Conservation (phyloP, 208 protist species). For the Leishmania martiniquensis region DNA sequence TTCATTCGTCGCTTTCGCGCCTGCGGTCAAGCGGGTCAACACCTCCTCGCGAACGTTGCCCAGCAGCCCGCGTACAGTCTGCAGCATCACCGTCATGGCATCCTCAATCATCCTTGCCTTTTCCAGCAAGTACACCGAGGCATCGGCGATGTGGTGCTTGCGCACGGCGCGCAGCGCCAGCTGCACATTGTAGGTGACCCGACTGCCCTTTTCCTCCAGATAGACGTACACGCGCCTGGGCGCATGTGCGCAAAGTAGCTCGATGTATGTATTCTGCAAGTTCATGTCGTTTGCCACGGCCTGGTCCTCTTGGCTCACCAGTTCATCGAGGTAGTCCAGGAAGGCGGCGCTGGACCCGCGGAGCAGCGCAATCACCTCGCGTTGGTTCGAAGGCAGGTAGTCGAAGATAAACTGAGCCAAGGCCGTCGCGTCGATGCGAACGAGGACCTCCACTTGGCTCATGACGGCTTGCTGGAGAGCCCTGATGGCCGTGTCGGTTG, state of each 20-base stretch:
- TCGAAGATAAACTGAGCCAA: constrained; percentile 80
- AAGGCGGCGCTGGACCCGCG: constrained; percentile 62
- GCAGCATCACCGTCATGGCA: constrained; percentile 53
- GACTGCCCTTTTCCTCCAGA: constrained; percentile 39
- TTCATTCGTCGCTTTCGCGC: background rate
- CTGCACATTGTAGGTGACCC: constrained; percentile 72
- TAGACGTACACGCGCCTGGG: constrained; percentile 67
- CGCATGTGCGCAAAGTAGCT: constrained; percentile 65
- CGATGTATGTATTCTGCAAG: constrained; percentile 87
- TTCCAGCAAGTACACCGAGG: constrained; percentile 68
- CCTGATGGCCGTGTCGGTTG: constrained; percentile 19
- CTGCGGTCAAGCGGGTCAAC: background rate
- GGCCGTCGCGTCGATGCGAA: constrained; percentile 57
- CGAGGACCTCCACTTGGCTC: constrained; percentile 51
- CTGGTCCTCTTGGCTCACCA: constrained; percentile 57
- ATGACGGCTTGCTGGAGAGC: constrained; percentile 59
- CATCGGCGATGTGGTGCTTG: constrained; percentile 58
- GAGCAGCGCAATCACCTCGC: constrained; percentile 70
- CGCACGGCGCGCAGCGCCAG: constrained; percentile 50
- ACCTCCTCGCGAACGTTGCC: constrained; percentile 27
- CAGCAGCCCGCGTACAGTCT: constrained; percentile 23
- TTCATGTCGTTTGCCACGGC: constrained; percentile 49
- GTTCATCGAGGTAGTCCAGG: constrained; percentile 74
- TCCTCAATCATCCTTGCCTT: constrained; percentile 62
- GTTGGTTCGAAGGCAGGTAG: constrained; percentile 62